A percentile compares a stretch with the other conserved stretches of the same genome.
These are phyloP conservation scores for Diaporthe ampelina DNA, from an alignment of 2,329 filamentous ascomycete species.

Conservation along the genomic window DNA sequence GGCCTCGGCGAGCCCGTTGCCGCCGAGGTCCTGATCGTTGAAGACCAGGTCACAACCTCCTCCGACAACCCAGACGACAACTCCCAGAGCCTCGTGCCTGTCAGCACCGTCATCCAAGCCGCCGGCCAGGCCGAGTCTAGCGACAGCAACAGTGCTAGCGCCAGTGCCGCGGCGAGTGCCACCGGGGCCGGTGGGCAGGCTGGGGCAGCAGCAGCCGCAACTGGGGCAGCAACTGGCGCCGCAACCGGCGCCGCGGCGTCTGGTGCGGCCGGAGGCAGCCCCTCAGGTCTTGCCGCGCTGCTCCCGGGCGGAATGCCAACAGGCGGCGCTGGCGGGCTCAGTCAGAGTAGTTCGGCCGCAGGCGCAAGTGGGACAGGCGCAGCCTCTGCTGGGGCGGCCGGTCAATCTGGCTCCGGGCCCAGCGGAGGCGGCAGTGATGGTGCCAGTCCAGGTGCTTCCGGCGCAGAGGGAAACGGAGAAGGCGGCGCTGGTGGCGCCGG, in stretches of 20 bases:
- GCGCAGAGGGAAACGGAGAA: background rate
- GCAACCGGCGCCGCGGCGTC: conserved; percentile 10
- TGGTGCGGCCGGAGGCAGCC: background rate
- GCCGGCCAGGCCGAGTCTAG: background rate
- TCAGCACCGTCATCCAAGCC: conserved; percentile 35
- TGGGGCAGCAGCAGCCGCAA: conserved; percentile 6
- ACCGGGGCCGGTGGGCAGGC: background rate
- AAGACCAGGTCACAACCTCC: conserved; percentile 28
- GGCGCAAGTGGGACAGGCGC: background rate
- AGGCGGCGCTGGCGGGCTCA: background rate
- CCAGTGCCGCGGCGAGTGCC: background rate
- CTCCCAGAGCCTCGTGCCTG: conserved; percentile 32
- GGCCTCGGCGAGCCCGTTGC: conserved; percentile 39
- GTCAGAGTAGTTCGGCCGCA: background rate
- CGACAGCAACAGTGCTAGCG: background rate
- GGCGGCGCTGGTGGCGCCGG: background rate
- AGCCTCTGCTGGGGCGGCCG: background rate
- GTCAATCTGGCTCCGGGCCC: background rate
- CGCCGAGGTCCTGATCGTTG: conserved; percentile 36
- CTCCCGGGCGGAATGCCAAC: background rate
- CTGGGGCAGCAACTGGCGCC: no score
- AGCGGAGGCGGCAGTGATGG: background rate
- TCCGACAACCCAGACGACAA: conserved; percentile 19
- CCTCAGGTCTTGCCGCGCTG: conserved; percentile 2
- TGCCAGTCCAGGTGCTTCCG: background rate